Conservation (phyloP, 2,329 filamentous ascomycete species). For the Ambrosiella cleistominuta region DNA sequence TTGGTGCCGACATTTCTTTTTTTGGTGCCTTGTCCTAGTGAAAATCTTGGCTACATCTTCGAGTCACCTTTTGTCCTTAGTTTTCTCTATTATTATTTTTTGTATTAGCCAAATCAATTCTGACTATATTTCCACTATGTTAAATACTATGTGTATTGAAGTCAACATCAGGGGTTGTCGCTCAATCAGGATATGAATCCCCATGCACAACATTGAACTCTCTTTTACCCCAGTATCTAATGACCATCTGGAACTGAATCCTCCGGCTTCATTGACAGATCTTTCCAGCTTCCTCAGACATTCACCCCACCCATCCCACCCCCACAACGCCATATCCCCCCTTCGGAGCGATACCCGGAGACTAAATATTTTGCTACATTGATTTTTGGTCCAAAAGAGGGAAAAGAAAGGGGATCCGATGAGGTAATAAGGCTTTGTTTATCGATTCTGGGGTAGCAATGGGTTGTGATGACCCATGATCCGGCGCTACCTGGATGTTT, state of each 20-base stretch:
- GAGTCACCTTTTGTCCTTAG: background rate
- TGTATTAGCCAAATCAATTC: too few relatives aligned
- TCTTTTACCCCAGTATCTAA: too few relatives aligned
- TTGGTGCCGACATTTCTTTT: slow-evolving; percentile 10
- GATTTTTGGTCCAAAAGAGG: background rate
- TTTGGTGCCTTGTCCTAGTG: background rate
- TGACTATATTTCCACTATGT: too few relatives aligned
- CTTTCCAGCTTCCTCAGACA: slow-evolving; percentile 1
- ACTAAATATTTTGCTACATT: background rate
- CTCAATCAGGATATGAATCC: too few relatives aligned
- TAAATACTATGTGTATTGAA: too few relatives aligned
- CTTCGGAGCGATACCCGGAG: background rate
- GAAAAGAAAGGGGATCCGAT: background rate
- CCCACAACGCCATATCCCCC: background rate
- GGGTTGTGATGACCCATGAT: background rate
- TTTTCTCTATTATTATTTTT: background rate
- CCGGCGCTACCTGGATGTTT: background rate
- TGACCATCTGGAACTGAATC: background rate
- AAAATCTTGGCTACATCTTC: background rate
- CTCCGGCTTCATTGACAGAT: slow-evolving; percentile 7
- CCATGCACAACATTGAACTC: too few relatives aligned
- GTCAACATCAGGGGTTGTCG: too few relatives aligned
- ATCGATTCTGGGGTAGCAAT: background rate
- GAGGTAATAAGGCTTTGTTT: background rate
- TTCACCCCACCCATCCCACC: background rate